phyloP scores from a whole-genome alignment of 805 yeast species.

The Zygosaccharomyces siamensis region DNA sequence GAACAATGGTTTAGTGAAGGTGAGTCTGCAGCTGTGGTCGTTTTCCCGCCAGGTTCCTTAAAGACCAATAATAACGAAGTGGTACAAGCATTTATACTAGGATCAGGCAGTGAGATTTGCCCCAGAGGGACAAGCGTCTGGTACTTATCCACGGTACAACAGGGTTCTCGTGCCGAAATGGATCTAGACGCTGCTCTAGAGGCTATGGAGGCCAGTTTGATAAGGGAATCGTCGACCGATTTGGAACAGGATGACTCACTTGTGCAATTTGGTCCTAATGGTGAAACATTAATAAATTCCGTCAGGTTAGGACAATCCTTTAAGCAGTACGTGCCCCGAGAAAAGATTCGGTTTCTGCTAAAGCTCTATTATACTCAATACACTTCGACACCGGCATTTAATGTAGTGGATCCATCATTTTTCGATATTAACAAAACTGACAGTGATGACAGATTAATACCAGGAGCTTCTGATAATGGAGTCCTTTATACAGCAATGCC shows the following conservation, averaged over 20 bases:
- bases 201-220: conserved; percentile 72
- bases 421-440: conserved; percentile 36
- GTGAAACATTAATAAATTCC: conserved; percentile 68
- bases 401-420: conserved; percentile 43
- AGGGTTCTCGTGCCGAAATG: conserved; percentile 59
- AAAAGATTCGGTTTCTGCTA: conserved; percentile 56
- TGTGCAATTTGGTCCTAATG: conserved; percentile 48
- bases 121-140: conserved; percentile 85
- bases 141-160: conserved; percentile 80
- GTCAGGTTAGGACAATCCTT: conserved; percentile 82
- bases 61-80: conserved; percentile 61
- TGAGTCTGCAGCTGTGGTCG: conserved; percentile 82
- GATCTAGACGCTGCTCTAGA: conserved; percentile 77
- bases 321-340: conserved; percentile 78
- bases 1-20: conserved; percentile 85
- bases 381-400: conserved; percentile 52
- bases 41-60: conserved; percentile 83
- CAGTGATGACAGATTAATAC: conserved; percentile 24
- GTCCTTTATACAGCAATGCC: conserved; percentile 60
- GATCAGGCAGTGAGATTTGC: conserved; percentile 82
- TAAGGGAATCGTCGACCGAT: conserved; percentile 67
- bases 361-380: conserved; percentile 59
- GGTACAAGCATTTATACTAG: conserved; percentile 83
- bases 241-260: conserved; percentile 57
- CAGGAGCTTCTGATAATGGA: conserved; percentile 44